These are phyloP conservation scores for Eucalyptus fibrosa DNA, from an alignment of 345 rosid genomes.

Conservation along the genomic window DNA sequence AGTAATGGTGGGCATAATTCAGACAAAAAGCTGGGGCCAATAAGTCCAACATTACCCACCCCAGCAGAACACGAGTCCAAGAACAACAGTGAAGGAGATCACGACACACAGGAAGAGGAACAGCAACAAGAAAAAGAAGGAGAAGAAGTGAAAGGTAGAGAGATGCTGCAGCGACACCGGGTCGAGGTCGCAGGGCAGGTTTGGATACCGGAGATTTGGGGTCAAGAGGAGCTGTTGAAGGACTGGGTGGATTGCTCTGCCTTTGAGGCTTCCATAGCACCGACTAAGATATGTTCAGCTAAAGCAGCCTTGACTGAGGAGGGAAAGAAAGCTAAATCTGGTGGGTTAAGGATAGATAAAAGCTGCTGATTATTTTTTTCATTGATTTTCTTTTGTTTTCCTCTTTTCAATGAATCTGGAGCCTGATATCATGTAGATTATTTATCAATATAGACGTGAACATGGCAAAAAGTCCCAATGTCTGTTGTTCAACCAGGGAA, in stretches of 20 bases:
- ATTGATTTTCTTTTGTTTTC: neutral
- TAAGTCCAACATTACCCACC: neutral
- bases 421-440: neutral
- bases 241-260: conserved; percentile 75
- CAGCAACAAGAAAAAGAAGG: neutral
- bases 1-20: neutral
- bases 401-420: neutral
- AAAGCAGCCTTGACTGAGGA: conserved; percentile 53
- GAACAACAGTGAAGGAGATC: neutral
- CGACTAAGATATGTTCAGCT: conserved; percentile 49
- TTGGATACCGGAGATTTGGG: conserved; percentile 91
- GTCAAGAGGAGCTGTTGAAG: conserved; percentile 66
- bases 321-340: conserved; percentile 37
- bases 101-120: neutral
- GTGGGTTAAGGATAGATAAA: conserved; percentile 34
- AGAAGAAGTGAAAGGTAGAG: conserved; percentile 1
- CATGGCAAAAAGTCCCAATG: neutral
- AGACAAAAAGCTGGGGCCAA: neutral
- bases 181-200: conserved; percentile 49
- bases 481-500: neutral
- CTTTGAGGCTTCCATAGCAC: conserved; percentile 45
- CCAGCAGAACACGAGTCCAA: neutral
- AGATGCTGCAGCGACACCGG: conserved; percentile 20
- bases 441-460: neutral
- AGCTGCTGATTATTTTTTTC: conserved; percentile 20